These are phyloP conservation scores for Termitomyces bulborhizus DNA, from an alignment of 768 basidiomycete species.

Conservation along the genomic window DNA sequence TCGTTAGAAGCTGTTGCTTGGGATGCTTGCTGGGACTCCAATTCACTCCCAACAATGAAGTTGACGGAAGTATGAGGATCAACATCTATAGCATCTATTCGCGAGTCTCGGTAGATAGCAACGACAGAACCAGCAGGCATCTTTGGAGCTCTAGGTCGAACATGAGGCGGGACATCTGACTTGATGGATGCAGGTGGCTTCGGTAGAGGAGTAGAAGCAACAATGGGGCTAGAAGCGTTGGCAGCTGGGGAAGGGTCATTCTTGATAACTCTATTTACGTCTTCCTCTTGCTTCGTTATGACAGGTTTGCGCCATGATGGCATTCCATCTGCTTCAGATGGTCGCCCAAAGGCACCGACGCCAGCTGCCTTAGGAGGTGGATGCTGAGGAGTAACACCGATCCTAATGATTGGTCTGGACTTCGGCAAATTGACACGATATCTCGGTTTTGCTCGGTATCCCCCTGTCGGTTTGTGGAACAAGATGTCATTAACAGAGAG, in stretches of 20 bases:
- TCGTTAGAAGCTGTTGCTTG: constrained; percentile 16
- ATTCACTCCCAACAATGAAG: constrained; percentile 76
- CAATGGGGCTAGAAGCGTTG: constrained; percentile 21
- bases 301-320: constrained; percentile 39
- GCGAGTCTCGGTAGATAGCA: constrained; percentile 66
- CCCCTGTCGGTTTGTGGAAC: constrained; percentile 38
- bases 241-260: constrained; percentile 49
- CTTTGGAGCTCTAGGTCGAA: constrained; percentile 52
- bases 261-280: constrained; percentile 13
- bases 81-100: constrained; percentile 41
- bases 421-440: constrained; percentile 38
- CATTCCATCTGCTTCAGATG: constrained; percentile 32
- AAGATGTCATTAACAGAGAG: constrained; percentile 61
- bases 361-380: constrained; percentile 19
- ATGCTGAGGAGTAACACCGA: constrained; percentile 21
- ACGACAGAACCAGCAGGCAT: constrained; percentile 69
- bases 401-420: constrained; percentile 22
- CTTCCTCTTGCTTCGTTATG: constrained; percentile 14
- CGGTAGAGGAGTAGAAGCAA: constrained; percentile 23
- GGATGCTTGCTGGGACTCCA: constrained; percentile 33
- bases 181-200: constrained; percentile 25
- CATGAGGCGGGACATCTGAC: constrained; percentile 21
- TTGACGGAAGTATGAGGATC: constrained; percentile 50
- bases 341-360: constrained; percentile 35
- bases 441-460: constrained; percentile 32